Base-by-base conservation (phyloP, 1,284 basidiomycete species). In the Pascua sp. region DNA sequence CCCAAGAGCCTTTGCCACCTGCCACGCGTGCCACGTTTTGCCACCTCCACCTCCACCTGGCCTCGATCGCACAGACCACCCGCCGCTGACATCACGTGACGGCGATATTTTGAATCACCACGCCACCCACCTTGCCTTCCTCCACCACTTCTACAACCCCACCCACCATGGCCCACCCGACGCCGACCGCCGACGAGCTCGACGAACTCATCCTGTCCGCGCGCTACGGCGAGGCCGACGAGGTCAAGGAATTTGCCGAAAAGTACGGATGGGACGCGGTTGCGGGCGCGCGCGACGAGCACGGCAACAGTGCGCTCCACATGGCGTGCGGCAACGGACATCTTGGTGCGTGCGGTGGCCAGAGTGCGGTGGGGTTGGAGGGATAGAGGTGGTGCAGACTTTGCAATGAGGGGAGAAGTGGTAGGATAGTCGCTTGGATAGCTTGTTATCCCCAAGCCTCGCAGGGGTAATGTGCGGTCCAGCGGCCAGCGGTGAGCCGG, bases 301-400 rank as follows among this genome's bases (percentile, higher is more conserved):
- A 86, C 68, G 86, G 84, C 32, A 94, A 92, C 78, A 85, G 82
- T 8, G 78, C 85, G 41, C 77, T 94, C 50, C 91, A 94, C 75
- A 93, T 94, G 90, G 81, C 82, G 13, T 85, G 84, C 62, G 91
- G 82, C 0, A 94, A 95, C 72, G 91, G 91, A 3, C 91, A 94
- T 78, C 70, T 80, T 77, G 89, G 91, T 92, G 73, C 79, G 83
- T 75, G 16, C 17, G 36, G 17, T 17, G 38, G 18, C 46, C 24
- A 7, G 24, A 32, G 24, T 32, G 24, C 3, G 24, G 24, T 32
- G 24, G 24, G 7, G 24, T 32, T 32, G 24, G 24, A 32, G 7
- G 24, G 24, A 32, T 7, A 32, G 24, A 32, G 24, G 24, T 32
- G 7, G 24, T 32, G 24, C 3, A 7, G 24, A 32, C 24, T 32